A percentile compares a stretch with the other conserved stretches of the same genome.
Evolutionary conservation across 805 yeast species (phyloP).

Genomic region (Saturnispora dispora): DNA sequence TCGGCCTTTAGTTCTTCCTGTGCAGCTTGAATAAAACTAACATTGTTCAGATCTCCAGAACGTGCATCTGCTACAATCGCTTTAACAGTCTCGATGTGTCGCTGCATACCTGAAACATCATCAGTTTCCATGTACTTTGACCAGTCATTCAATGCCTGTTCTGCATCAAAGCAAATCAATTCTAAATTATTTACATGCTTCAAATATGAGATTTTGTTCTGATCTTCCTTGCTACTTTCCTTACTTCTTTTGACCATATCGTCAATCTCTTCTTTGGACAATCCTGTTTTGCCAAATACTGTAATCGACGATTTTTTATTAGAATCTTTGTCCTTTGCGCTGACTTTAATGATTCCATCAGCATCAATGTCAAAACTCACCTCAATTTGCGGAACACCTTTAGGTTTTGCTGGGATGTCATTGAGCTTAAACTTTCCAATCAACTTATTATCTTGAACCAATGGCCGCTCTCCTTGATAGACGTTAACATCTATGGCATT

Average conservation of each 20-base stretch:
- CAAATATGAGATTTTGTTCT: conserved; percentile 35
- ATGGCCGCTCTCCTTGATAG: conserved; percentile 96
- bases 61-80: conserved; percentile 25
- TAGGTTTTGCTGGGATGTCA: conserved; percentile 85
- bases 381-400: conserved; percentile 85
- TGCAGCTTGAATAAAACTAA: conserved; percentile 25
- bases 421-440: conserved; percentile 89
- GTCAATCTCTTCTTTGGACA: conserved; percentile 83
- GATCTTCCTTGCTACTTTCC: conserved; percentile 77
- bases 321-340: conserved; percentile 88
- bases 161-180: conserved; percentile 28
- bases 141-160: conserved; percentile 26
- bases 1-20: conserved; percentile 28
- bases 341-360: conserved; percentile 93
- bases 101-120: conserved; percentile 13
- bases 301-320: conserved; percentile 92
- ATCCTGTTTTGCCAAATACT: conserved; percentile 92
- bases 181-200: conserved; percentile 65
- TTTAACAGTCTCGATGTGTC: conserved; percentile 21
- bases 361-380: conserved; percentile 94
- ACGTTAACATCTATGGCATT: conserved; percentile 92
- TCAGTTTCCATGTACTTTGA: conserved; percentile 13
- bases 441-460: conserved; percentile 89
- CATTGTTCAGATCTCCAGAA: conserved; percentile 23
- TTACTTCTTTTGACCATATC: conserved; percentile 88